Evolutionary conservation across 2,329 filamentous ascomycete genomes (phyloP).

Genomic region (Emericellopsis atlantica): DNA sequence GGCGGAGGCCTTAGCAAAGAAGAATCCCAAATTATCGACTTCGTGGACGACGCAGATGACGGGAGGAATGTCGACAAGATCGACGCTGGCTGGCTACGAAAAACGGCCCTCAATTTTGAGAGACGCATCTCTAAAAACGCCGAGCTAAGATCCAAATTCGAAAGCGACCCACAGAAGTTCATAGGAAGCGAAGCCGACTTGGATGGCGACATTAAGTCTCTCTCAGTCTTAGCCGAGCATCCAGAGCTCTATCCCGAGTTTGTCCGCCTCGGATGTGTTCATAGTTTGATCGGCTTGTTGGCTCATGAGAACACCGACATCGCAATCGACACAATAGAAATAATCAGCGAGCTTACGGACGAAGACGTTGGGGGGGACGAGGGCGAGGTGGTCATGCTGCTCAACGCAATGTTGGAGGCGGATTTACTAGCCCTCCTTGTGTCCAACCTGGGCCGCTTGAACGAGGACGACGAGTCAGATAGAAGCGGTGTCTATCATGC

Average conservation of each 20-base stretch:
- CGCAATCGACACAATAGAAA: slow-evolving; percentile 80
- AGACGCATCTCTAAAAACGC: slow-evolving; percentile 85
- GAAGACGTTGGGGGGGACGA: slow-evolving; percentile 79
- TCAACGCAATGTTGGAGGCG: slow-evolving; percentile 51
- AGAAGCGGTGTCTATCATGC: slow-evolving; percentile 79
- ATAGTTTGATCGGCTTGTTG: slow-evolving; percentile 65
- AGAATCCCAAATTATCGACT: slow-evolving; percentile 77
- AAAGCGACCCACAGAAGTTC: slow-evolving; percentile 69
- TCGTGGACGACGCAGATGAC: slow-evolving; percentile 48
- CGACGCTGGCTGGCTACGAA: slow-evolving; percentile 72
- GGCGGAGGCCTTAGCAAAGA: slow-evolving; percentile 76
- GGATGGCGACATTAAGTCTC: slow-evolving; percentile 73
- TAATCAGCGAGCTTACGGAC: slow-evolving; percentile 82
- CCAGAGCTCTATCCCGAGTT: slow-evolving; percentile 74
- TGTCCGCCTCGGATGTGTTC: slow-evolving; percentile 58
- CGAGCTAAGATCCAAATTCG: slow-evolving; percentile 75
- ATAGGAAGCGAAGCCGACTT: slow-evolving; percentile 80
- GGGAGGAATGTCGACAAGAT: slow-evolving; percentile 50
- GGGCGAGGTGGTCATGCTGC: slow-evolving; percentile 68
- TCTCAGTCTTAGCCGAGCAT: slow-evolving; percentile 81
- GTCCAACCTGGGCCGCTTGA: slow-evolving; percentile 66
- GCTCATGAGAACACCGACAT: slow-evolving; percentile 97
- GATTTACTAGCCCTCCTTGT: slow-evolving; percentile 64
- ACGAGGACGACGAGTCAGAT: slow-evolving; percentile 63
- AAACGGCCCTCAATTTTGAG: slow-evolving; percentile 73